These are phyloP conservation scores for Apiotrichum siamense DNA, from an alignment of 1,284 basidiomycete genomes.

Conservation along the genomic window DNA sequence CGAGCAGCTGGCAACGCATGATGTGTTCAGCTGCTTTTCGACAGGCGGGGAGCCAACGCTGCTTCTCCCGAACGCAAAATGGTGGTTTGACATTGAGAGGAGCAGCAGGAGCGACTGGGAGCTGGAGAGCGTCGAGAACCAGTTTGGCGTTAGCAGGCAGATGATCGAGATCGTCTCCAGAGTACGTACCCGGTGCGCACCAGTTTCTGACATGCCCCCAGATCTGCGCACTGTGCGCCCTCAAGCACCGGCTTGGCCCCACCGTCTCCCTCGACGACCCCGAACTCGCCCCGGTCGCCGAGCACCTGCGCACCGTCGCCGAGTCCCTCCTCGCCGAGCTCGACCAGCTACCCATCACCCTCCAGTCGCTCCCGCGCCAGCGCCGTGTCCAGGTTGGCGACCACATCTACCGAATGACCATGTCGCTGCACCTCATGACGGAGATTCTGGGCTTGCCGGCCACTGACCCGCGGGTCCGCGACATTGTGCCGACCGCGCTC, in stretches of 20 bases:
- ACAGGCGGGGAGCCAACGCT: slow-evolving; percentile 18
- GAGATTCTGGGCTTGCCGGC: slow-evolving; percentile 11
- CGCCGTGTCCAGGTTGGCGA: slow-evolving; percentile 20
- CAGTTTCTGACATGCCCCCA: background rate
- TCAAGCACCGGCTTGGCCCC: slow-evolving; percentile 7
- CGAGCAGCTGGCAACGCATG: slow-evolving; percentile 21
- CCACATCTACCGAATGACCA: slow-evolving; percentile 18
- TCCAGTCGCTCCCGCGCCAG: slow-evolving; percentile 5
- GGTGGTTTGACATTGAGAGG: slow-evolving; percentile 17
- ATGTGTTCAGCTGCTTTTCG: slow-evolving; percentile 19
- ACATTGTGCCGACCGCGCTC: slow-evolving; percentile 1
- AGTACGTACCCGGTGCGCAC: slow-evolving; percentile 1
- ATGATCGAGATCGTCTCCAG: slow-evolving; percentile 20
- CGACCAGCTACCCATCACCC: slow-evolving; percentile 5
- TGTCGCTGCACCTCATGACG: slow-evolving; percentile 10
- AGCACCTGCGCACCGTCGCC: slow-evolving; percentile 3
- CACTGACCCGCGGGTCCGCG: background rate
- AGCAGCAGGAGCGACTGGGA: slow-evolving; percentile 8
- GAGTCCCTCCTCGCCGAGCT: slow-evolving; percentile 7
- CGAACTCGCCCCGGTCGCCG: slow-evolving; percentile 8
- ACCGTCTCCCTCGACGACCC: background rate
- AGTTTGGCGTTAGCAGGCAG: slow-evolving; percentile 16
- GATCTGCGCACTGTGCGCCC: slow-evolving; percentile 2
- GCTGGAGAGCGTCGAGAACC: slow-evolving; percentile 18
- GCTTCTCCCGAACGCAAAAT: slow-evolving; percentile 7